Evolutionary conservation across 2,329 filamentous ascomycete genomes (phyloP), one percentile per base, ranked within the genome.

Genomic region (Xylaria sp.): DNA sequence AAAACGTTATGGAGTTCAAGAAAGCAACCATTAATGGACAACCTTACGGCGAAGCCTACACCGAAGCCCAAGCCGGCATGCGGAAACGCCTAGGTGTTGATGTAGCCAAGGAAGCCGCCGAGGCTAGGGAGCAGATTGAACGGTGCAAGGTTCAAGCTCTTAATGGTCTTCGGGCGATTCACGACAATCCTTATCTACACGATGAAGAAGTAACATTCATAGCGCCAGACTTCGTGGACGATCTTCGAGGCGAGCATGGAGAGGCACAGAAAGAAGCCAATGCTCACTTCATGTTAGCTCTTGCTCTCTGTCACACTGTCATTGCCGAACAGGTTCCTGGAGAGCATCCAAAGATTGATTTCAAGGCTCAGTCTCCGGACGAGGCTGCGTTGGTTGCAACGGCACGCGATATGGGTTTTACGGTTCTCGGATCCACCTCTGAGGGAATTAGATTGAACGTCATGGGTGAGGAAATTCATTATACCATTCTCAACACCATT

Each of bases 1-100:
- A 96, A 72, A 96, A 96, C 75, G 91, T 96, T 56, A 96, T 96
- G 95, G 96, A 99, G 76, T 99, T 98, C 86, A 99, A 98, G 78
- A 99, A 99, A 78, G 93, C 91, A 58, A 96, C 94, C 0, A 89
- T 99, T 78, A 98, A 98, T 72, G 94, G 94, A n/a, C 87, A 95
- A 63, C 89, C 94, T 0, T 99, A 99, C 70, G 95, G 96, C 65
- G 95, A 99, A 79, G 95, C 95, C 0, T 99, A 97, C 73, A 99
- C 96, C 0, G 95, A 99, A 77, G 95, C 95, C 0, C 92, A 97
- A 77, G 92, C 94, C 54, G 95, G 95, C 60, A 95, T 99, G 92
- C 93, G 96, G 75, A 93, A 94, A 77, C 87, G 95, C 64, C 81
- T 94, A 77, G 95, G 95, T 51, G 85, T 97, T 53, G 89, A 98